A percentile compares a stretch with the other conserved stretches of the same genome.
These are phyloP conservation scores for Cordyceps fumosorosea DNA, from an alignment of 2,329 filamentous ascomycete genomes.

Conservation along the genomic window DNA sequence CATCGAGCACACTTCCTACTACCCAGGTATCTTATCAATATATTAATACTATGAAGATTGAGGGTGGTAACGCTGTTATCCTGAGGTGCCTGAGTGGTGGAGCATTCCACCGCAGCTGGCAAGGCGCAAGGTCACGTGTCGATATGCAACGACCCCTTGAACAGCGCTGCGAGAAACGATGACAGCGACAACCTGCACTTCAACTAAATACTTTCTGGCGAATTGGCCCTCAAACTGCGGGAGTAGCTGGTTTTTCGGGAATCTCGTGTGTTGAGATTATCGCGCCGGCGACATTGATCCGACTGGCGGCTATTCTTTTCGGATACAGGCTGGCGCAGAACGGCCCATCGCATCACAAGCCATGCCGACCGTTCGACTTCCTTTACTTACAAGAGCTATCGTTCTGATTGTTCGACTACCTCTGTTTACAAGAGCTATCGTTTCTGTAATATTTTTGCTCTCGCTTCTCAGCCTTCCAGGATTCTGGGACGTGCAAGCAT, in stretches of 20 bases:
- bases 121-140: slow-evolving; percentile 3
- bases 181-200: not conserved
- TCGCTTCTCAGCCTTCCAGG: slow-evolving; percentile 65
- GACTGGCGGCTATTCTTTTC: not conserved
- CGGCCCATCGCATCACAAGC: slow-evolving; percentile 14
- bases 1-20: too few species aligned
- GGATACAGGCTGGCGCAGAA: not conserved
- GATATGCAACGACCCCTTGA: slow-evolving; percentile 6
- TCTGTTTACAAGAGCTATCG: slow-evolving; percentile 69
- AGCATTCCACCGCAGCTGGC: too few species aligned
- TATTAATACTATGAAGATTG: too few species aligned
- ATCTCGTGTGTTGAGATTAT: not conserved
- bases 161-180: not conserved
- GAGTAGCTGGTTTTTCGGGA: not conserved
- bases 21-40: too few species aligned
- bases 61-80: too few species aligned
- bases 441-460: slow-evolving; percentile 52
- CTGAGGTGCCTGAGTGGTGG: too few species aligned
- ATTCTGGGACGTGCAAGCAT: slow-evolving; percentile 65
- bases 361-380: slow-evolving; percentile 27
- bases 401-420: slow-evolving; percentile 68
- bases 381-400: not conserved
- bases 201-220: not conserved
- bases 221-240: not conserved
- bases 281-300: not conserved